phyloP scores from a whole-genome alignment of 495 filamentous ascomycete genomes.

The Penicillium bovifimosum region DNA sequence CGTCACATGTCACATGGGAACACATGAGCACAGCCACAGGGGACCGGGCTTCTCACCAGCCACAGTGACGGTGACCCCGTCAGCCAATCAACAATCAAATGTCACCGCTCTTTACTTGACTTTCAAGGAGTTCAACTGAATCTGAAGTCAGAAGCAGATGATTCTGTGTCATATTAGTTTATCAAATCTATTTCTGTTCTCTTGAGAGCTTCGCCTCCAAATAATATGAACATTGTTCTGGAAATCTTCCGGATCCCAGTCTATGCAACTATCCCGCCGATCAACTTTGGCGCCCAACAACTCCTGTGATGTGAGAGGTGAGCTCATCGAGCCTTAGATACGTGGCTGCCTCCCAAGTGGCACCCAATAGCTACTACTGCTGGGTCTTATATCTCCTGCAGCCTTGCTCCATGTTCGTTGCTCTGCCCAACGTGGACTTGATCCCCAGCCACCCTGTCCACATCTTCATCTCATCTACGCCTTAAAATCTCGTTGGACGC shows the following conservation, averaged over 20 bases:
- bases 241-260: neutral
- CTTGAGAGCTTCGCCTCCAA: neutral
- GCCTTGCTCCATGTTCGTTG: constrained; percentile 19
- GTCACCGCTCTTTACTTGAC: constrained; percentile 35
- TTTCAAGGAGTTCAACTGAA: no score
- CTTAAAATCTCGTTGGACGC: constrained; percentile 2
- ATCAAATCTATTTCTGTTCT: neutral
- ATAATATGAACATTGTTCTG: neutral
- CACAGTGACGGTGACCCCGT: constrained; percentile 32
- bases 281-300: constrained; percentile 21
- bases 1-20: neutral
- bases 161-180: no score
- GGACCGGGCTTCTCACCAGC: constrained; percentile 22
- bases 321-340: constrained; percentile 19
- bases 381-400: constrained; percentile 15
- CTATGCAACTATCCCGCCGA: constrained; percentile 15
- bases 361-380: constrained; percentile 23
- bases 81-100: constrained; percentile 25
- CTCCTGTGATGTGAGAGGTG: constrained; percentile 5
- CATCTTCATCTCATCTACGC: constrained; percentile 1
- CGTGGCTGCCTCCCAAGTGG: constrained; percentile 24
- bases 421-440: constrained; percentile 25
- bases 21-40: constrained; percentile 15
- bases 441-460: constrained; percentile 19
- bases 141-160: no score